Evolutionary conservation across 75 land plant genomes (phyloP).

Genomic region (Azolla pinnata): DNA sequence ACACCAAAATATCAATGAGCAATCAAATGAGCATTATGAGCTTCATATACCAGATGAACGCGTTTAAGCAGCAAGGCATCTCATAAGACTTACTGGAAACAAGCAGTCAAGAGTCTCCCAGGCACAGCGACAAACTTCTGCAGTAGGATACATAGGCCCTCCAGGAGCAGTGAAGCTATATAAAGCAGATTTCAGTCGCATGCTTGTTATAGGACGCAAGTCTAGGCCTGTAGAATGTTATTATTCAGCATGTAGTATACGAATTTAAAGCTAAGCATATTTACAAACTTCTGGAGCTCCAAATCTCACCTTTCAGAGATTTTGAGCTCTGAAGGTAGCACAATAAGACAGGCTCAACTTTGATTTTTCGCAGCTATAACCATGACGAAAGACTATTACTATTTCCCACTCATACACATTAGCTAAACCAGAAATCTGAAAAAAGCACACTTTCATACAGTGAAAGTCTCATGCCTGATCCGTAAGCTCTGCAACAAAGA

Average conservation of each 20-base stretch:
- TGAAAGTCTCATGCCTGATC: constrained; percentile 58
- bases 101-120: constrained; percentile 86
- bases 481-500: constrained; percentile 81
- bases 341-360: constrained; percentile 89
- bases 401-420: no score
- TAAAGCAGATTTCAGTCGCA: constrained; percentile 76
- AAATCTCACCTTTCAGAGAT: constrained; percentile 58
- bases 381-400: neutral
- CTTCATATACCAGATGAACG: no score
- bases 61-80: no score
- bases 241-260: no score
- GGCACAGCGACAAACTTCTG: constrained; percentile 93
- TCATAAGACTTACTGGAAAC: constrained; percentile 64
- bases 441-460: neutral
- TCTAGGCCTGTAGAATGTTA: no score
- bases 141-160: constrained; percentile 98
- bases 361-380: constrained; percentile 82
- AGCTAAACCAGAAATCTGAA: no score
- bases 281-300: no score
- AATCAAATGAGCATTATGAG: no score
- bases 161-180: constrained; percentile 98
- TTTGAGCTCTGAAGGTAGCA: constrained; percentile 65
- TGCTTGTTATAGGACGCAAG: constrained; percentile 80
- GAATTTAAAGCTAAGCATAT: no score
- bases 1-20: no score